Percentiles rank a stretch among this genome's conserved stretches.
phyloP scores from a whole-genome alignment of 306 rosid species.

The Medicago arabica region DNA sequence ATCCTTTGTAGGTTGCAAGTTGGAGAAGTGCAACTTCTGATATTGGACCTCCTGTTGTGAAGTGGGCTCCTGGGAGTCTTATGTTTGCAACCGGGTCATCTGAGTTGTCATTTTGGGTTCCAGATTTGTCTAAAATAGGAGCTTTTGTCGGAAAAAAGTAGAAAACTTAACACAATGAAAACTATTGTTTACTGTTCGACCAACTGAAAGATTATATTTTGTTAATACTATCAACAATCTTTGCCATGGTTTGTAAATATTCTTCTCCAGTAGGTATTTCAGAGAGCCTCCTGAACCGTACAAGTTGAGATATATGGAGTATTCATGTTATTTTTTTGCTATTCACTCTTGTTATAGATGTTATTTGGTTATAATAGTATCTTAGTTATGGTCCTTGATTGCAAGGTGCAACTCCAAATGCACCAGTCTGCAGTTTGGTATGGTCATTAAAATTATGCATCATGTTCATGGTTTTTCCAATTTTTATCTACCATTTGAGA shows the following conservation, averaged over 20 bases:
- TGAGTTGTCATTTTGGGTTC: conserved; percentile 91
- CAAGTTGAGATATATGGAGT: conserved; percentile 9
- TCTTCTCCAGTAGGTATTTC: neutral
- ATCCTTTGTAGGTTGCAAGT: conserved; percentile 69
- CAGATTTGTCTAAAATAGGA: conserved; percentile 90
- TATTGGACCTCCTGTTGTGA: conserved; percentile 87
- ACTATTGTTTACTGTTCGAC: conserved; percentile 3
- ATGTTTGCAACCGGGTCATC: conserved; percentile 94
- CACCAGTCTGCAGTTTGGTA: neutral
- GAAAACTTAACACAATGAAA: conserved; percentile 33
- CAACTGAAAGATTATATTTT: conserved; percentile 28
- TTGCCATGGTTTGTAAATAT: conserved; percentile 35
- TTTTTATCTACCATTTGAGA: no score
- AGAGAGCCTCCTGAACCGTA: conserved; percentile 10
- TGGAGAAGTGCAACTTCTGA: conserved; percentile 89
- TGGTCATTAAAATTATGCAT: no score
- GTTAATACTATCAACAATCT: conserved; percentile 1
- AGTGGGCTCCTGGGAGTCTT: conserved; percentile 95
- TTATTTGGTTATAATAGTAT: neutral
- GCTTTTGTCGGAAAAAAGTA: conserved; percentile 86
- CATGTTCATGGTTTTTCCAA: no score
- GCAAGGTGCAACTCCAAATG: neutral
- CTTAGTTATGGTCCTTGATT: neutral
- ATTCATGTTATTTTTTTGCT: neutral
- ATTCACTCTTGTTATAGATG: neutral